Evolutionary conservation across 176 grass and related monocot species (phyloP).

Genomic region (Juncus effusus): DNA sequence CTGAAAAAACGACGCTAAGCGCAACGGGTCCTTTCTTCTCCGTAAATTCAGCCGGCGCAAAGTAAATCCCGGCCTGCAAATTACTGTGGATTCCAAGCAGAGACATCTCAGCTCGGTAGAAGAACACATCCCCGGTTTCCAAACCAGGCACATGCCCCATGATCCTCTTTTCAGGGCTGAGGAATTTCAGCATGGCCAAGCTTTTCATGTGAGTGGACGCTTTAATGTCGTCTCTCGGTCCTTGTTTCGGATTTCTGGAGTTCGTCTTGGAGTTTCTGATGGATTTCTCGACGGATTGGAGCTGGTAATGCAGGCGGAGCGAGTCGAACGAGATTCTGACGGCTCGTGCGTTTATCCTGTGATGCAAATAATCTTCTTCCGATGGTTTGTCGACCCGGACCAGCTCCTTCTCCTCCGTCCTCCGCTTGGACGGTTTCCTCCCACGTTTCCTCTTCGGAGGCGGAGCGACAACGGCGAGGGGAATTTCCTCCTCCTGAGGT

Average conservation of each 20-base stretch:
- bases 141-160: conserved; percentile 69
- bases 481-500: not conserved
- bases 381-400: not conserved
- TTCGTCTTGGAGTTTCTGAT: not conserved
- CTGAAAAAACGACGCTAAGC: conserved; percentile 84
- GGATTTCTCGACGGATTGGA: not conserved
- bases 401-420: not conserved
- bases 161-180: conserved; percentile 32
- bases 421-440: not conserved
- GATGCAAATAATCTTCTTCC: not conserved
- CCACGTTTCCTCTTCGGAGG: not conserved
- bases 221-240: not conserved
- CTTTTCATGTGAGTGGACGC: not conserved
- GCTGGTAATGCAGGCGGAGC: not conserved
- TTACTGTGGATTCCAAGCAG: conserved; percentile 65
- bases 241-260: not conserved
- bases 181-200: conserved; percentile 44
- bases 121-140: conserved; percentile 67
- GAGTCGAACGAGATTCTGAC: not conserved
- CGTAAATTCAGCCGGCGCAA: conserved; percentile 39
- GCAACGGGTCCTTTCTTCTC: conserved; percentile 59
- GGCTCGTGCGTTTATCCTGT: not conserved
- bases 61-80: conserved; percentile 71
- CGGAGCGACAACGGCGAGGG: not conserved
- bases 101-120: conserved; percentile 82